phyloP scores from a whole-genome alignment of 176 grass and related monocot genomes.

The Oropetium thomaeum region DNA sequence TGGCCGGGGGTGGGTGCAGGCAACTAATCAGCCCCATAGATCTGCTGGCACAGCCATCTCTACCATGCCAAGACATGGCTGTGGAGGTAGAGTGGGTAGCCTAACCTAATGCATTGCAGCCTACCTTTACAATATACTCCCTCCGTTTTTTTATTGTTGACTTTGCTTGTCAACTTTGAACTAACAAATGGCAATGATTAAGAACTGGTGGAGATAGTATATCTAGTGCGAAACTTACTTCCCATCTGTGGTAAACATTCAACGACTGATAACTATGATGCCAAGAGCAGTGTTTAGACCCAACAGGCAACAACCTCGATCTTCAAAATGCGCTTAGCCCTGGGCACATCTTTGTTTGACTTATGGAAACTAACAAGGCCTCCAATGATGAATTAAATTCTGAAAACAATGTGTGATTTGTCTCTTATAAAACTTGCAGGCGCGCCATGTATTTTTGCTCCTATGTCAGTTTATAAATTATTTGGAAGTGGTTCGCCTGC shows the following conservation, averaged over 20 bases:
- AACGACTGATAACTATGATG: not conserved
- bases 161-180: too few relatives aligned
- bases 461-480: constrained; percentile 93
- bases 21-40: too few relatives aligned
- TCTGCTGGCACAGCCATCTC: not conserved
- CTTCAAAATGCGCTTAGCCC: not conserved
- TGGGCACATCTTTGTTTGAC: not conserved
- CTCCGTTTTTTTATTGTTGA: too few relatives aligned
- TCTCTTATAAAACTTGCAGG: constrained; percentile 45
- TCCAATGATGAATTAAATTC: constrained; percentile 1
- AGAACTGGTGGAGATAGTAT: too few relatives aligned
- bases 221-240: not conserved
- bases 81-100: too few relatives aligned
- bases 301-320: not conserved
- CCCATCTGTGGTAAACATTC: not conserved
- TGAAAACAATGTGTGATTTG: not conserved
- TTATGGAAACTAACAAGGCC: not conserved
- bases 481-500: constrained; percentile 77
- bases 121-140: not conserved
- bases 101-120: not conserved
- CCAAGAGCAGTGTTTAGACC: not conserved
- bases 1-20: too few relatives aligned
- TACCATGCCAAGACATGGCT: not conserved
- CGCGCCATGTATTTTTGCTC: constrained; percentile 81
- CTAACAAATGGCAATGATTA: too few relatives aligned